Base-by-base conservation (phyloP, 108 stramenopile genomes). In the Pseudonitzschia delicatissima region DNA sequence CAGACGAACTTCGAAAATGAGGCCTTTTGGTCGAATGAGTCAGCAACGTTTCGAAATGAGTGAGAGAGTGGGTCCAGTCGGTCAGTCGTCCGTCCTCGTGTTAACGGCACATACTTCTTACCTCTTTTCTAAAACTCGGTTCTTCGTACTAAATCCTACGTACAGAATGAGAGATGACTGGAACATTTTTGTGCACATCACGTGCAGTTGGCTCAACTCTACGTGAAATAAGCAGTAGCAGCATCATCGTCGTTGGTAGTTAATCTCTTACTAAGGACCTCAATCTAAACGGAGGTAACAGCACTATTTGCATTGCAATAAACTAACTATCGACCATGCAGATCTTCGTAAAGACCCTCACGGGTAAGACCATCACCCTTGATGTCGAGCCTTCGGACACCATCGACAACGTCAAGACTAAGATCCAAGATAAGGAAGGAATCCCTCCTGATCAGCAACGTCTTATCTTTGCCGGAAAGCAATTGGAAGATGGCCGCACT, bases 301-400 rank as follows among this genome's bases (percentile, higher is more conserved):
- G 21, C 20, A 23, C n/a, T 48, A 48, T 18, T 23, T 48, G 6
- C 20, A 13, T 15, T 12, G 9, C 5, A 45, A 13, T 3, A 45
- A 3, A 5, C 15, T 15, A 5, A 45, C 45, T 3, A 15, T n/a
- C 11, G n/a, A 45, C 47, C 47, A 96, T 96, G 96, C 94, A 97
- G 80, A 95, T 97, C 65, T 97, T 97, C 79, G 96, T 98, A 32
- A 97, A 97, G 87, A 97, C 94, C 82, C 90, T 97, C 51, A 97
- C 96, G 85, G 98, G 97, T 62, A 99, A 97, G 90, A 99, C 97
- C 67, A 99, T 99, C 87, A 99, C 98, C 26, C 84, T 99, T 62
- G 97, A 99, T 80, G 98, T 99, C 53, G 97, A 98, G 82, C 92
- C 97, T 21, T 82, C 85, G 33, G 98, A 99, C 84, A 97, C 97